phyloP scores from a whole-genome alignment of 495 filamentous ascomycete species.

The Gamarada debralockiae region DNA sequence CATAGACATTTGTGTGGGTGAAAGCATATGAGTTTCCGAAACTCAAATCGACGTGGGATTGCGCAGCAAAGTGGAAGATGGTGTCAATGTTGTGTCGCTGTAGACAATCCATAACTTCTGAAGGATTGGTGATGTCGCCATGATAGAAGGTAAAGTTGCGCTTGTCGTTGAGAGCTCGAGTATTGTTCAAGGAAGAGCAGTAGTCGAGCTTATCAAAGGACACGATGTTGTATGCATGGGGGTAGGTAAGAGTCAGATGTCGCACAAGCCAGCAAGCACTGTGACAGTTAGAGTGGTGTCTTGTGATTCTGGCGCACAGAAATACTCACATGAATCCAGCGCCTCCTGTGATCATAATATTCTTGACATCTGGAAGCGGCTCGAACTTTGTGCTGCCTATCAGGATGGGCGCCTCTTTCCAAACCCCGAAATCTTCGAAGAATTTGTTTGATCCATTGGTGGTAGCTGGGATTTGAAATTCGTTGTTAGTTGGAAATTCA shows the following conservation, averaged over 20 bases:
- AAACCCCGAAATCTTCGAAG: conserved; percentile 50
- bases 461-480: conserved; percentile 2
- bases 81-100: conserved; percentile 63
- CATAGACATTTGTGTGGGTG: conserved; percentile 67
- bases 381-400: conserved; percentile 61
- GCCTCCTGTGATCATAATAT: conserved; percentile 70
- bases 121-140: conserved; percentile 62
- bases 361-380: conserved; percentile 57
- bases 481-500: background rate
- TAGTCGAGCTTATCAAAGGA: conserved; percentile 78
- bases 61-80: conserved; percentile 73
- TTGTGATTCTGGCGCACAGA: background rate
- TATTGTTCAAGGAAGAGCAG: conserved; percentile 69
- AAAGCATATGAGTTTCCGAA: conserved; percentile 71
- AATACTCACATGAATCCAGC: conserved; percentile 65
- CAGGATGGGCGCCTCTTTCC: conserved; percentile 63
- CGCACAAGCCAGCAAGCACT: conserved; percentile 71
- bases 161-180: conserved; percentile 50
- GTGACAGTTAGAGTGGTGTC: conserved; percentile 8
- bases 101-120: conserved; percentile 56
- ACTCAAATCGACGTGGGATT: conserved; percentile 68
- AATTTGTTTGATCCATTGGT: conserved; percentile 27
- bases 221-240: conserved; percentile 64
- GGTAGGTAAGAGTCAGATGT: conserved; percentile 63
- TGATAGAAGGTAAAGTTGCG: conserved; percentile 73